Evolutionary conservation across 2,329 filamentous ascomycete genomes (phyloP).

Genomic region (Podosphaera fusca): DNA sequence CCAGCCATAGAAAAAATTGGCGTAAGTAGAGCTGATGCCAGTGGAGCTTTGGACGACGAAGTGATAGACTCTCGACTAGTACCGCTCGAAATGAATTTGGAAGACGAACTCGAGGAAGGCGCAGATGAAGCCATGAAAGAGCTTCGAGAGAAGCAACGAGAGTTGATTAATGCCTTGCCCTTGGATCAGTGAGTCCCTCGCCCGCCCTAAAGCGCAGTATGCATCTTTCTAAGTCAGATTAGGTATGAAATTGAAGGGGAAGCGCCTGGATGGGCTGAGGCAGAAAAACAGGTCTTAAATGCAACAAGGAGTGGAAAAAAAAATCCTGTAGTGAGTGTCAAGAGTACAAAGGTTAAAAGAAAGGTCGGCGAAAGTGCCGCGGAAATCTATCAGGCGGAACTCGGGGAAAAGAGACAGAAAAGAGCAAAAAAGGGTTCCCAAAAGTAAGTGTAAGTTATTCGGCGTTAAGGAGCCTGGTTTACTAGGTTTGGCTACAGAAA

Average conservation of each 20-base stretch:
- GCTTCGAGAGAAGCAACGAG: constrained; percentile 58
- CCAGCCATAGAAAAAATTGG: constrained; percentile 33
- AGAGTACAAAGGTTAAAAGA: constrained; percentile 51
- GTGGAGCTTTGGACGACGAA: constrained; percentile 46
- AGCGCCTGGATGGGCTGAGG: constrained; percentile 38
- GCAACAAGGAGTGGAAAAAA: constrained; percentile 30
- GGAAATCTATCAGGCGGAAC: constrained; percentile 38
- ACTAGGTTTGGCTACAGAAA: too few species aligned
- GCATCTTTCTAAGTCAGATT: background rate
- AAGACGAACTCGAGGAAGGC: constrained; percentile 67
- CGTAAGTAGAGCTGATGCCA: constrained; percentile 33
- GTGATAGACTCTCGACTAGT: constrained; percentile 40
- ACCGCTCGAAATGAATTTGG: constrained; percentile 45
- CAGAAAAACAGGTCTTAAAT: constrained; percentile 50
- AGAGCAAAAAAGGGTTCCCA: constrained; percentile 26
- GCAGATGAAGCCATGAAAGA: constrained; percentile 51
- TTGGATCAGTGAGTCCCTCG: constrained; percentile 48
- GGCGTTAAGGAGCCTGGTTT: too few species aligned
- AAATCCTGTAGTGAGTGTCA: constrained; percentile 54
- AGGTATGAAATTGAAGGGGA: constrained; percentile 44
- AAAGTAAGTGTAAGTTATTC: too few species aligned
- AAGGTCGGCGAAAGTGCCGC: constrained; percentile 39
- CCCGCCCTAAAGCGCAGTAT: background rate
- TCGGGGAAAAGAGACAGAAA: constrained; percentile 29
- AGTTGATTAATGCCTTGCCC: constrained; percentile 74